A percentile compares a stretch with the other conserved stretches of the same genome.
Conservation (phyloP, 192 early-diverging fungal genomes). For the Geranomyces michiganensis region DNA sequence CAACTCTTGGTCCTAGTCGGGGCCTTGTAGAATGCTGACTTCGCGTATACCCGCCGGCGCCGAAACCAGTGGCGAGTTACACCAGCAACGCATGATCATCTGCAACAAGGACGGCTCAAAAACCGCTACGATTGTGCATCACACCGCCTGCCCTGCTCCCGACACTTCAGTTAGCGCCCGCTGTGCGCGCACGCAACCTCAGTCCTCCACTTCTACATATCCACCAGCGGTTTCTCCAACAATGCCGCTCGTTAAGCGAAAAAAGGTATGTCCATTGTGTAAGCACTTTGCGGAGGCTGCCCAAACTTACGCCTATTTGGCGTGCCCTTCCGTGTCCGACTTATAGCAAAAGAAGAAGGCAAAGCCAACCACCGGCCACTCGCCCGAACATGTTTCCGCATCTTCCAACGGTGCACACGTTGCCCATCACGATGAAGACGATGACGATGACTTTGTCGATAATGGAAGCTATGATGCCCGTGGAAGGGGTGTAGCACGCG, state of each 20-base stretch:
- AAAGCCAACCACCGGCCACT: conserved; percentile 8
- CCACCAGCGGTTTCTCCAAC: not conserved
- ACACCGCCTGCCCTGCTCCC: conserved; percentile 29
- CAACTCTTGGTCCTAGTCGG: conserved; percentile 13
- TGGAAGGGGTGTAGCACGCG: conserved; percentile 18
- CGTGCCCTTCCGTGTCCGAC: too few relatives aligned
- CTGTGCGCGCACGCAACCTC: not conserved
- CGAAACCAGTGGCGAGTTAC: conserved; percentile 28
- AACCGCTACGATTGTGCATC: conserved; percentile 41
- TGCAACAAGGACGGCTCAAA: conserved; percentile 44
- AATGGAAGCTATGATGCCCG: conserved; percentile 8
- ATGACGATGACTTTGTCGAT: conserved; percentile 27
- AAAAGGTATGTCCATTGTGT: conserved; percentile 2
- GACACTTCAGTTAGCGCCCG: not conserved
- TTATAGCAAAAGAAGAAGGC: conserved; percentile 26
- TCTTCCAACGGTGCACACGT: not conserved
- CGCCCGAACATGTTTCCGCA: conserved; percentile 11
- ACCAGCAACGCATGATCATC: conserved; percentile 45
- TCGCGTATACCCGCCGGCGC: conserved; percentile 33
- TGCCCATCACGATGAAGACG: conserved; percentile 19
- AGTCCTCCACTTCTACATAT: not conserved
- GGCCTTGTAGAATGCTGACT: conserved; percentile 40
- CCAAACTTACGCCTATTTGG: too few relatives aligned
- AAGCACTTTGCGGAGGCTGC: too few relatives aligned
- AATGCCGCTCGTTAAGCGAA: conserved; percentile 10